Percentiles rank a stretch among this genome's conserved stretches.
Evolutionary conservation across 1,284 basidiomycete species (phyloP).

Genomic region (Malassezia furfur): DNA sequence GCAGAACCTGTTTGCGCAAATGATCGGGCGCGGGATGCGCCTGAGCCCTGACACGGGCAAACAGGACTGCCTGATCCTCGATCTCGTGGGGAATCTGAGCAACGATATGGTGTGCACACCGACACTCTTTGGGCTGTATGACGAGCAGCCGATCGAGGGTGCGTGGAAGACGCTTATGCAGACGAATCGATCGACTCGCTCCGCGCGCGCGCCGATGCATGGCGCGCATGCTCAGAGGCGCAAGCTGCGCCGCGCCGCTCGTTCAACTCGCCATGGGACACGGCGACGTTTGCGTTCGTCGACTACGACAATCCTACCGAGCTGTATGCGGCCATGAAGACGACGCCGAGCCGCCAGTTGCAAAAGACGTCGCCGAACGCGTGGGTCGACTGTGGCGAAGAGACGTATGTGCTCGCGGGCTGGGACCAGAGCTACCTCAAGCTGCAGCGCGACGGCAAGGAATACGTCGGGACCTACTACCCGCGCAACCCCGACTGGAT

Average conservation of each 20-base stretch:
- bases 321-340: constrained; percentile 51
- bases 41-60: constrained; percentile 73
- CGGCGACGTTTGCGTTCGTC: constrained; percentile 57
- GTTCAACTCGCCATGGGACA: not conserved
- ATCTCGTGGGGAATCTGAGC: constrained; percentile 72
- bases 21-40: constrained; percentile 90
- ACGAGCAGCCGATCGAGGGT: constrained; percentile 41
- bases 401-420: constrained; percentile 68
- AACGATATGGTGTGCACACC: constrained; percentile 71
- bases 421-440: constrained; percentile 63
- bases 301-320: constrained; percentile 72
- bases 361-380: constrained; percentile 55
- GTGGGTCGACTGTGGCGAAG: constrained; percentile 74
- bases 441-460: constrained; percentile 52
- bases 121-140: constrained; percentile 74
- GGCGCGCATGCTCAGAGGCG: constrained; percentile 20
- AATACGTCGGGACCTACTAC: constrained; percentile 1
- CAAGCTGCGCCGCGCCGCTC: not conserved
- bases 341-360: constrained; percentile 51
- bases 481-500: constrained; percentile 10
- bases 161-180: not conserved
- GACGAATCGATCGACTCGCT: constrained; percentile 22
- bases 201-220: constrained; percentile 14
- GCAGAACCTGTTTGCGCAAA: constrained; percentile 79
- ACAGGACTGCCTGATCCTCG: constrained; percentile 74